Evolutionary conservation across 306 rosid genomes (phyloP), one percentile per base, ranked within the genome.

Genomic region (Vigna unguiculata): DNA sequence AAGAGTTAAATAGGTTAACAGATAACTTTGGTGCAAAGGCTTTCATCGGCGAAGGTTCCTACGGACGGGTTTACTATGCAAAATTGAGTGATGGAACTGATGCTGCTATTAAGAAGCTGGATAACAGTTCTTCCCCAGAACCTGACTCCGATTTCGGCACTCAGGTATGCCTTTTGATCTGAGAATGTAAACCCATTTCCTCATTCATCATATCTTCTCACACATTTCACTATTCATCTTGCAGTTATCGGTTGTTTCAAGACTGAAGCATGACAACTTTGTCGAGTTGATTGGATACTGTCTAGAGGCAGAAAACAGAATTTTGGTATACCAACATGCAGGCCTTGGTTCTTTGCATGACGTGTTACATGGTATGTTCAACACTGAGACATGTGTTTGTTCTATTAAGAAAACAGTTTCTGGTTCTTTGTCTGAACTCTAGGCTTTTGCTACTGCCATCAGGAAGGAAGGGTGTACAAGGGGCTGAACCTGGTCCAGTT

Each of bases 391-490:
- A n/a, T n/a, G n/a, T n/a, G n/a, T n/a, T n/a, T 45, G 38, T 65
- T 63, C 49, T 25, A 25, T 58, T 46, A 7, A 47, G 9, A 34
- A 51, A 10, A 41, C 9, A 46, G 30, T 68, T 68, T 45, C 22
- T 17, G 22, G 34, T 59, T 59, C 30, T 72, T 77, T 65, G 66
- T 28, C 58, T 67, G 24, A 75, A 66, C 43, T 70, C 47, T 54
- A 57, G 28, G 49, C 16, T 64, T 85, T 66, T 74, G 71, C 5
- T 77, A 46, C 20, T 90, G 77, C 84, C n/a, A n/a, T n/a, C 84
- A 94, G 98, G 98, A 72, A 89, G 98, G 73, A 94, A 94, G 75
- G 98, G 98, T 60, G 98, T 94, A 49, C 95, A 94, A 84, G 97
- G 97, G 73, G 97, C 98, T 57, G 98, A 84, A 71, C 98, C 98